These are phyloP conservation scores for Fusarium miscanthi DNA, from an alignment of 2,329 filamentous ascomycete genomes.

Conservation along the genomic window DNA sequence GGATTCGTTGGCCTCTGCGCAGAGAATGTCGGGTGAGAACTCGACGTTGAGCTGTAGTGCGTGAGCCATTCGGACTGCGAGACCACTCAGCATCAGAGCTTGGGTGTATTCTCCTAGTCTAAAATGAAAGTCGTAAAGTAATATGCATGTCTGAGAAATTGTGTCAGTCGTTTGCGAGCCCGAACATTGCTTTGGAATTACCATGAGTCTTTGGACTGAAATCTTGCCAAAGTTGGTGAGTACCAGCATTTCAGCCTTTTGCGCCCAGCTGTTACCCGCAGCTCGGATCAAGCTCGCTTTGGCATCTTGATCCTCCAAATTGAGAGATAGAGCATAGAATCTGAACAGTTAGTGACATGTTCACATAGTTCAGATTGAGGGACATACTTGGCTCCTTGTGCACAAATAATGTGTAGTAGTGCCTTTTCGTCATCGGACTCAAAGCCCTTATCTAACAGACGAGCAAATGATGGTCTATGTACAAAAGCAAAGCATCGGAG, in stretches of 20 bases:
- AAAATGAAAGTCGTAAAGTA: constrained; percentile 55
- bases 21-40: constrained; percentile 52
- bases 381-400: constrained; percentile 53
- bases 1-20: constrained; percentile 47
- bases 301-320: constrained; percentile 47
- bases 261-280: constrained; percentile 54
- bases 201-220: constrained; percentile 54
- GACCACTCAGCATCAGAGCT: constrained; percentile 55
- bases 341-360: constrained; percentile 38
- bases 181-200: constrained; percentile 23
- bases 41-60: constrained; percentile 55
- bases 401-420: constrained; percentile 52
- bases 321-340: constrained; percentile 49
- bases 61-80: constrained; percentile 56
- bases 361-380: background rate
- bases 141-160: constrained; percentile 48
- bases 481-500: constrained; percentile 55
- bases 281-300: constrained; percentile 47
- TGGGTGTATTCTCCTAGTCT: constrained; percentile 54
- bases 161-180: background rate
- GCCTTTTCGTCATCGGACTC: constrained; percentile 52
- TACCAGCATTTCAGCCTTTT: constrained; percentile 51
- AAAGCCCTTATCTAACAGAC: constrained; percentile 53
- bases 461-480: constrained; percentile 54
- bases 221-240: constrained; percentile 54